A percentile compares a stretch with the other conserved stretches of the same genome.
These are phyloP conservation scores for Xerocomus nothofagi DNA, from an alignment of 1,284 basidiomycete genomes.

Conservation along the genomic window DNA sequence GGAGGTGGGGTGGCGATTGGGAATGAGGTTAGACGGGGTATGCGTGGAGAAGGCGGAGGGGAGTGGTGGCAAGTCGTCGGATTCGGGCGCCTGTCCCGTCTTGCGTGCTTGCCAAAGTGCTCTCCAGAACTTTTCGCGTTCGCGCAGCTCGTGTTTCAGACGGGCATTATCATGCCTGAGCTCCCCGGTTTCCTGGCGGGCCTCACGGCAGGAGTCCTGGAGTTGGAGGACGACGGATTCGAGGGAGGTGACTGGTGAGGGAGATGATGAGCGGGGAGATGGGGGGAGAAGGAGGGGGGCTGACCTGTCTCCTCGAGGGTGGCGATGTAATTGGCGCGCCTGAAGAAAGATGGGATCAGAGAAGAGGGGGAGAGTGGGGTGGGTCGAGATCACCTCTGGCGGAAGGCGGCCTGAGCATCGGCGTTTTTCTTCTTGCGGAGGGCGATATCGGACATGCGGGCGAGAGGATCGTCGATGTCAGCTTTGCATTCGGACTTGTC, in stretches of 20 bases:
- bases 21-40: conserved; percentile 20
- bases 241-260: conserved; percentile 60
- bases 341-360: conserved; percentile 47
- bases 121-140: conserved; percentile 71
- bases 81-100: conserved; percentile 50
- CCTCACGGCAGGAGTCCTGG: conserved; percentile 74
- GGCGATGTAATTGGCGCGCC: conserved; percentile 80
- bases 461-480: conserved; percentile 38
- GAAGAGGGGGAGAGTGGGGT: conserved; percentile 1
- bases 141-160: conserved; percentile 60
- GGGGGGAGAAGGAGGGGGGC: conserved; percentile 23
- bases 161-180: conserved; percentile 64
- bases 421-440: conserved; percentile 84
- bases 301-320: conserved; percentile 85
- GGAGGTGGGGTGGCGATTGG: conserved; percentile 28
- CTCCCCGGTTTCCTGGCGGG: conserved; percentile 55
- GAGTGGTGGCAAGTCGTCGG: conserved; percentile 57
- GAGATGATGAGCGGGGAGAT: conserved; percentile 20
- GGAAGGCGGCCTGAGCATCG: conserved; percentile 62
- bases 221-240: conserved; percentile 78
- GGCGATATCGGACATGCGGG: conserved; percentile 56
- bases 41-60: conserved; percentile 42
- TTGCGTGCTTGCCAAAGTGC: conserved; percentile 63
- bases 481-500: conserved; percentile 38
- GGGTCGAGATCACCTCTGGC: conserved; percentile 31